Percentiles rank a stretch among this genome's conserved stretches.
Conservation (phyloP, 192 early-diverging fungal genomes). For the Diversispora eburnea region DNA sequence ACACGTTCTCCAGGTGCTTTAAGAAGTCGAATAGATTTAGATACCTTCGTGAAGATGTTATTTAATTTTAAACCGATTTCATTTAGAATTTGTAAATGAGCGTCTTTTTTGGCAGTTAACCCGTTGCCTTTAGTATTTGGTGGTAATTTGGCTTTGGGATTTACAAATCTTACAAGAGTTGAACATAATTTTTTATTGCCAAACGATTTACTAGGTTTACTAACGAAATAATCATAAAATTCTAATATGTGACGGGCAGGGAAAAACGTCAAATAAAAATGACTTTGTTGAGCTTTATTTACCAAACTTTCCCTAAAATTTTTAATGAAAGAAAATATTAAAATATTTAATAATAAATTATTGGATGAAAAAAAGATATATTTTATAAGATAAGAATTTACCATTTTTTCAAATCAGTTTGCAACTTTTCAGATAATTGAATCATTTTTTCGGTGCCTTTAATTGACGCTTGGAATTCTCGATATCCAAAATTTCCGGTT, state of each 20-base stretch:
- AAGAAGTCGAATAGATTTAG: neutral
- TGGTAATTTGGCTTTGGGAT: neutral
- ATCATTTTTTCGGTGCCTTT: neutral
- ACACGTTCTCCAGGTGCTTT: neutral
- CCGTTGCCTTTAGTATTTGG: neutral
- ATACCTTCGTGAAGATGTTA: neutral
- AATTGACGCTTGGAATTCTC: neutral
- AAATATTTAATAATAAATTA: neutral
- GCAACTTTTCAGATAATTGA: neutral
- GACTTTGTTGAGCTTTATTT: conserved; percentile 3
- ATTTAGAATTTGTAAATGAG: neutral
- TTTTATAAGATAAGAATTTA: neutral
- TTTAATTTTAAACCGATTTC: conserved; percentile 7
- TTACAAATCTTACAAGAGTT: neutral
- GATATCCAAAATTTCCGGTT: conserved; percentile 28
- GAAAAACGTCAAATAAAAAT: conserved; percentile 28
- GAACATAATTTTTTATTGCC: neutral
- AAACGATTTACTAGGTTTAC: neutral
- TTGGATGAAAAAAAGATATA: neutral
- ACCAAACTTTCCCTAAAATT: conserved; percentile 5
- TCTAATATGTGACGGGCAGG: conserved; percentile 21
- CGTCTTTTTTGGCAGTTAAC: neutral
- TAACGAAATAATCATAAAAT: conserved; percentile 26
- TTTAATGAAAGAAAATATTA: neutral
- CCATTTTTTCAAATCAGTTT: conserved; percentile 6